A percentile compares a stretch with the other conserved stretches of the same genome.
Evolutionary conservation across 2,329 filamentous ascomycete genomes (phyloP).

Genomic region (Plectosphaerella sp.): DNA sequence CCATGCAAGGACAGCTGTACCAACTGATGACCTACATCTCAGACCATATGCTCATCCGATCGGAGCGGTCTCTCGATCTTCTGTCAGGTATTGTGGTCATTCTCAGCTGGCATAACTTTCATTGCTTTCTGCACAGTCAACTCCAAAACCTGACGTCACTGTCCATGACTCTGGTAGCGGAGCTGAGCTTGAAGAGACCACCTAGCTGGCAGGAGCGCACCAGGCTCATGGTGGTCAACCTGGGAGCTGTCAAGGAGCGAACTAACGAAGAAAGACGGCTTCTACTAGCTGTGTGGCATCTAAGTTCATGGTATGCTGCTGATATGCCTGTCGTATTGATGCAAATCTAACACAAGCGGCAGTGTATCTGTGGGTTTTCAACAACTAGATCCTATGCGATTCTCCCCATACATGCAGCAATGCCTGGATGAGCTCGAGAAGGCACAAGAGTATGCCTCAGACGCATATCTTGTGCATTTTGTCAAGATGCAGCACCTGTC

Average conservation of each 20-base stretch:
- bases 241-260: slow-evolving; percentile 29
- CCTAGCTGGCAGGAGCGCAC: slow-evolving; percentile 36
- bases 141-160: slow-evolving; percentile 46
- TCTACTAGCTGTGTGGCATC: slow-evolving; percentile 49
- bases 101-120: slow-evolving; percentile 48
- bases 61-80: slow-evolving; percentile 45
- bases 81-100: slow-evolving; percentile 44
- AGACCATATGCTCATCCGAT: slow-evolving; percentile 44
- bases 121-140: slow-evolving; percentile 49
- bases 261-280: slow-evolving; percentile 49
- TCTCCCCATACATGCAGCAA: slow-evolving; percentile 46
- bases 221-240: slow-evolving; percentile 35
- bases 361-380: slow-evolving; percentile 37
- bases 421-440: slow-evolving; percentile 42
- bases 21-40: slow-evolving; percentile 39
- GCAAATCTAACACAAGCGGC: background rate
- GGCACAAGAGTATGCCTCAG: slow-evolving; percentile 38
- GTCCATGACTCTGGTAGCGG: slow-evolving; percentile 40
- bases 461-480: slow-evolving; percentile 39
- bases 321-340: background rate
- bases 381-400: slow-evolving; percentile 44
- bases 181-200: slow-evolving; percentile 39
- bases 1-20: slow-evolving; percentile 46
- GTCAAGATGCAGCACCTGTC: slow-evolving; percentile 45
- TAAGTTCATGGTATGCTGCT: slow-evolving; percentile 43